phyloP scores from a whole-genome alignment of 768 basidiomycete species.

The Boletales sp. region DNA sequence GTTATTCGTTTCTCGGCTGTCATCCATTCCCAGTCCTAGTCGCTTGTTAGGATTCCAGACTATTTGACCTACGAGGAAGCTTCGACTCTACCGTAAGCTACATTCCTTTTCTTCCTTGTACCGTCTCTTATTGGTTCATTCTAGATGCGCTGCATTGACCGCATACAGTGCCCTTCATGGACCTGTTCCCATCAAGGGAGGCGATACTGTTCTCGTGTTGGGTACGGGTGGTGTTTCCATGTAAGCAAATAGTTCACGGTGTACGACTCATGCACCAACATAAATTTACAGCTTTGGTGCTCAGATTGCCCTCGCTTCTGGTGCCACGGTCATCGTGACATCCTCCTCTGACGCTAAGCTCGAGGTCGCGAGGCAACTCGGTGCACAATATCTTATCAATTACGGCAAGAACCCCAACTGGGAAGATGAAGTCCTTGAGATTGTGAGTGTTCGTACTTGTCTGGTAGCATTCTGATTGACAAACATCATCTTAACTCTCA shows the following conservation, averaged over 20 bases:
- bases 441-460: conserved; percentile 32
- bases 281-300: conserved; percentile 45
- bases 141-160: conserved; percentile 56
- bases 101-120: too few relatives aligned
- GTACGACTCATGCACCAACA: neutral
- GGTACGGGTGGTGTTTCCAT: conserved; percentile 58
- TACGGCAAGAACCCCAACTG: conserved; percentile 56
- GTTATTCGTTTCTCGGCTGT: neutral
- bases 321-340: conserved; percentile 62
- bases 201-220: conserved; percentile 53
- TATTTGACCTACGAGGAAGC: conserved; percentile 63
- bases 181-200: conserved; percentile 48
- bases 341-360: conserved; percentile 67
- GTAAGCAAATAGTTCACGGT: conserved; percentile 24
- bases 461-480: neutral
- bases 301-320: conserved; percentile 59
- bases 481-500: neutral
- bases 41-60: conserved; percentile 49
- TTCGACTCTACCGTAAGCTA: conserved; percentile 54
- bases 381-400: conserved; percentile 56
- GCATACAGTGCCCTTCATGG: conserved; percentile 61
- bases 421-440: conserved; percentile 48
- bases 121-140: neutral
- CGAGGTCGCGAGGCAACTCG: conserved; percentile 46
- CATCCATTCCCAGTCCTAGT: conserved; percentile 23